Evolutionary conservation across 352 stramenopile species (phyloP), one percentile per base, ranked within the genome.

Genomic region (Phytophthora hybrid): DNA sequence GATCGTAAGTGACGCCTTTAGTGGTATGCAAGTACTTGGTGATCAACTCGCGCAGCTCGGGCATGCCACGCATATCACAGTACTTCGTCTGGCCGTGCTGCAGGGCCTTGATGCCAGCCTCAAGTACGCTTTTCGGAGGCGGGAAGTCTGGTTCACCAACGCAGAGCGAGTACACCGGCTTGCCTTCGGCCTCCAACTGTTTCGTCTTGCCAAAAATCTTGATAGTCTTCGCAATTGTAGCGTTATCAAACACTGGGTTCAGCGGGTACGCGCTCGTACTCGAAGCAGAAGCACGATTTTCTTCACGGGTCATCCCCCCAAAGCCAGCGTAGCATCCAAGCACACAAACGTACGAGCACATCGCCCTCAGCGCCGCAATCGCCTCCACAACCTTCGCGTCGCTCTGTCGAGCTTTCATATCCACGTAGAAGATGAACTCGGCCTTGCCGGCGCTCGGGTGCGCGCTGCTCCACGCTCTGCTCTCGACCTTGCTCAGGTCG

Each of bases 131-230:
- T 34, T 81, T 46, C 6, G 95, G 94, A 0, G 97, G 97, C 13
- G 85, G 62, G 80, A 99, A 99, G 80, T 99, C 96, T 7, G 97
- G 97, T 69, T 99, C 97, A 52, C 97, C 97, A 0, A 99, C 97
- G 71, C 95, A 99, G 9, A 99, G 81, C 16, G 93, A 95, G 67
- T 84, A 89, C 9, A 99, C 95, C 1, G 87, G 67, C 66, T 98
- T 88, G 18, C 97, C 97, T 29, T 98, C 85, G 5, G 93, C 94
- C 75, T 98, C 91, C 80, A 99, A 94, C 72, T 98, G 87, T 78
- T 99, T 98, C 11, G 97, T 98, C 39, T 97, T 79, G 3, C 78
- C 85, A 60, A 98, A 97, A 58, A 99, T 94, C 69, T 98, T 87
- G n/a, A 98, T 83, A 4, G 93, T 98, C 80, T 97, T 97, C 56